Conservation (phyloP, 768 basidiomycete species). For the Clitopilus hobsonii region DNA sequence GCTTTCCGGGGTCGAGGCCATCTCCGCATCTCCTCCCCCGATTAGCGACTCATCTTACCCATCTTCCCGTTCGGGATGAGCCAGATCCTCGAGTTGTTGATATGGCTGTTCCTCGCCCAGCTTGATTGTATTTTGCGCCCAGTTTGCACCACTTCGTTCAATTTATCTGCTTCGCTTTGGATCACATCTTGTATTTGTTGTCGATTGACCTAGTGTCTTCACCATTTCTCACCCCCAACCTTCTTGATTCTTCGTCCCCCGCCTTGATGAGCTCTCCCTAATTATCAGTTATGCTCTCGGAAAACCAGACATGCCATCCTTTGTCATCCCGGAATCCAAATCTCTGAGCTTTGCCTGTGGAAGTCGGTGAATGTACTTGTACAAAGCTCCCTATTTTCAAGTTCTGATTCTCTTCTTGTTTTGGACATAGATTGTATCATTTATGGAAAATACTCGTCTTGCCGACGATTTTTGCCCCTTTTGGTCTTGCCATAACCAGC, state of each 20-base stretch:
- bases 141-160: no score
- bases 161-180: no score
- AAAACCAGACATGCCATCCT: not conserved
- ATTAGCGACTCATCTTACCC: not conserved
- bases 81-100: no score
- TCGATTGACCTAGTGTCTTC: not conserved
- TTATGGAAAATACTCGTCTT: not conserved
- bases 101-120: no score
- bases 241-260: not conserved
- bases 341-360: no score
- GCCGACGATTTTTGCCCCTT: not conserved
- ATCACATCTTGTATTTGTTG: not conserved
- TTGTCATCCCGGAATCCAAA: no score
- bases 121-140: no score
- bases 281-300: not conserved
- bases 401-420: not conserved
- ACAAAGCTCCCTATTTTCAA: no score
- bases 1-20: not conserved
- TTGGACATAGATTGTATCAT: not conserved
- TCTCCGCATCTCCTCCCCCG: not conserved
- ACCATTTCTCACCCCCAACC: not conserved
- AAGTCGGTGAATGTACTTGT: no score
- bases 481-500: not conserved
- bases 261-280: not conserved
- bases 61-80: not conserved